phyloP scores from a whole-genome alignment of 1,284 basidiomycete species.

The Trichosporon asahii region DNA sequence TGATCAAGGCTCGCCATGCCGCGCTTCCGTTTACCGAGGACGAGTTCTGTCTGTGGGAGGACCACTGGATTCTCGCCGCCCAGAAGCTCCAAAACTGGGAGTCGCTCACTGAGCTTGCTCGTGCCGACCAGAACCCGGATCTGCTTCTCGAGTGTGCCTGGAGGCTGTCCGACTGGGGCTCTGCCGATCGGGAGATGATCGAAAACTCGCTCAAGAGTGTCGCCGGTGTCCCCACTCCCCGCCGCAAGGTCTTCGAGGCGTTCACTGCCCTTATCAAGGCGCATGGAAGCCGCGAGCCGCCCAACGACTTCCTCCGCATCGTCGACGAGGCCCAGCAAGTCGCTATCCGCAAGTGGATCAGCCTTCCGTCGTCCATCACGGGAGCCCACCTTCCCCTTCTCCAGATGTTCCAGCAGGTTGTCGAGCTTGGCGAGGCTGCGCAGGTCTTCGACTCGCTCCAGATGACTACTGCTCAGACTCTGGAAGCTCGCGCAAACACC shows the following conservation, averaged over 20 bases:
- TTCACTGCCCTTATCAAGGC: constrained; percentile 75
- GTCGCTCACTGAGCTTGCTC: constrained; percentile 85
- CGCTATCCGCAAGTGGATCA: constrained; percentile 92
- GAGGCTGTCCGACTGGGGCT: constrained; percentile 88
- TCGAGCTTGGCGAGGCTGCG: constrained; percentile 94
- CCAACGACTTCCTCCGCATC: constrained; percentile 71
- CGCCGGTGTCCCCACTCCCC: constrained; percentile 82
- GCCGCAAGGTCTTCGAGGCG: constrained; percentile 91
- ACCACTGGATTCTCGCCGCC: constrained; percentile 95
- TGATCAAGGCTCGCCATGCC: constrained; percentile 78
- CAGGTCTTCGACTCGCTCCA: constrained; percentile 90
- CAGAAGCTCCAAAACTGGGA: constrained; percentile 99
- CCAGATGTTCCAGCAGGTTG: constrained; percentile 98
- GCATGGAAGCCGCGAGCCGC: constrained; percentile 52
- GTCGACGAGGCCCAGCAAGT: constrained; percentile 97
- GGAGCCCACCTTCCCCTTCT: constrained; percentile 89
- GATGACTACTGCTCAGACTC: constrained; percentile 79
- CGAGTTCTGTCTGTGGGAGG: constrained; percentile 98
- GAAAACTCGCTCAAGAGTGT: constrained; percentile 81
- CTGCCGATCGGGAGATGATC: constrained; percentile 63
- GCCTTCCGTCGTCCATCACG: constrained; percentile 79
- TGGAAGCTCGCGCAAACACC: constrained; percentile 83
- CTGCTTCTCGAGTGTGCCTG: constrained; percentile 92
- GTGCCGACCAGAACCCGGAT: constrained; percentile 86
- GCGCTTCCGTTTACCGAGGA: constrained; percentile 87